These are phyloP conservation scores for Aspergillus carlsbadensis DNA, from an alignment of 495 filamentous ascomycete species.

Conservation along the genomic window DNA sequence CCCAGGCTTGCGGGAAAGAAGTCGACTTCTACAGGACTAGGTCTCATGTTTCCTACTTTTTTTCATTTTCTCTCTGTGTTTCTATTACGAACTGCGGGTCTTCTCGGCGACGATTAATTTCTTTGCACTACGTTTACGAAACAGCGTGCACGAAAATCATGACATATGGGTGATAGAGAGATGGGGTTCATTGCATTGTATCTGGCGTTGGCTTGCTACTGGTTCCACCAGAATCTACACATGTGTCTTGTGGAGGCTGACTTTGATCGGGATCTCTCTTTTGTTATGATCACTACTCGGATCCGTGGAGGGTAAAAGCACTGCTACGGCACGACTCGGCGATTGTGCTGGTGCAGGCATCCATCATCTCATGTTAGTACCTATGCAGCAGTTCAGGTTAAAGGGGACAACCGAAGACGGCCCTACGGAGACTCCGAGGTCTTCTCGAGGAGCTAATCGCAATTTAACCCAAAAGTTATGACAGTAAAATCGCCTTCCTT, in stretches of 20 bases:
- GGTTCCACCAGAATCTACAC: slow-evolving; percentile 38
- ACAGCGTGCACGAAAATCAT: slow-evolving; percentile 22
- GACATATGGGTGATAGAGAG: slow-evolving; percentile 29
- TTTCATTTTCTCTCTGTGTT: slow-evolving; percentile 2
- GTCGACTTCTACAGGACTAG: slow-evolving; percentile 4
- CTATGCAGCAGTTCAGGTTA: slow-evolving; percentile 24
- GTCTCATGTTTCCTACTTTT: neutral
- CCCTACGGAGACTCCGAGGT: slow-evolving; percentile 17
- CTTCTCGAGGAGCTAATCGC: slow-evolving; percentile 21
- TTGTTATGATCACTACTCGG: slow-evolving; percentile 39
- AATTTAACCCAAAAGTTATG: slow-evolving; percentile 27
- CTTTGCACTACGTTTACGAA: slow-evolving; percentile 21
- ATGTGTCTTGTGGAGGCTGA: slow-evolving; percentile 38
- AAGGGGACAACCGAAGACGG: slow-evolving; percentile 28
- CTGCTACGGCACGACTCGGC: slow-evolving; percentile 38
- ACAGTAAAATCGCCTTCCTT: too few species aligned
- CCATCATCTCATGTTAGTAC: slow-evolving; percentile 30
- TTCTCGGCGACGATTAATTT: slow-evolving; percentile 27
- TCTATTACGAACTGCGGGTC: slow-evolving; percentile 9
- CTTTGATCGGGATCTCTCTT: slow-evolving; percentile 35
- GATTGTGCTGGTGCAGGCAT: slow-evolving; percentile 22
- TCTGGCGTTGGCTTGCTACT: slow-evolving; percentile 54
- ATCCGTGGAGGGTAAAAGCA: slow-evolving; percentile 41
- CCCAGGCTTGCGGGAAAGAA: slow-evolving; percentile 5
- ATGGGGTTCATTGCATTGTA: slow-evolving; percentile 46